phyloP scores from a whole-genome alignment of 257 asterid species.

The Plantago elongata region DNA sequence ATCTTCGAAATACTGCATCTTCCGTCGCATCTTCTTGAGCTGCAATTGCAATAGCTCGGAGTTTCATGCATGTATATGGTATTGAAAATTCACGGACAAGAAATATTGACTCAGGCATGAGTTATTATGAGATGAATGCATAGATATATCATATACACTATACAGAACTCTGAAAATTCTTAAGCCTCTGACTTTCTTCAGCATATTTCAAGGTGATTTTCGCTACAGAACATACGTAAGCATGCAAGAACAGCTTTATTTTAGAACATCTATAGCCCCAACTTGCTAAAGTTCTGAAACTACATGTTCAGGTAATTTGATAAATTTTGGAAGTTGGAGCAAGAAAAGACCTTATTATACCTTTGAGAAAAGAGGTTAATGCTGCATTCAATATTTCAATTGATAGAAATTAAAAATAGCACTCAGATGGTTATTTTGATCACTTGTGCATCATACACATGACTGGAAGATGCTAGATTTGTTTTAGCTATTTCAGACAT shows the following conservation, averaged over 20 bases:
- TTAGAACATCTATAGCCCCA: too few species aligned
- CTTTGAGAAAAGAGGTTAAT: too few species aligned
- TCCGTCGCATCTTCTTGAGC: slow-evolving; percentile 60
- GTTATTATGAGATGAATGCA: not conserved
- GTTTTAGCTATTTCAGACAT: not conserved
- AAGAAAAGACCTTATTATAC: not conserved
- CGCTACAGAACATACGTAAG: too few species aligned
- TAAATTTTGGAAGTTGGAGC: not conserved
- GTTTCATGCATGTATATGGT: not conserved
- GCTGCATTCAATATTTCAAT: not conserved
- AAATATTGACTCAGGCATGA: not conserved
- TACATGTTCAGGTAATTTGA: too few species aligned
- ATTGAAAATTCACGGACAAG: not conserved
- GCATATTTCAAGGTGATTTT: too few species aligned
- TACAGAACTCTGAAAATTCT: not conserved
- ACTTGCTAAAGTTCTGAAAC: too few species aligned
- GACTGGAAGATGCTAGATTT: too few species aligned
- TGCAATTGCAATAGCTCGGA: slow-evolving; percentile 9
- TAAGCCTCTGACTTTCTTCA: too few species aligned
- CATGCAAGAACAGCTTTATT: too few species aligned
- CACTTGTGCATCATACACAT: not conserved
- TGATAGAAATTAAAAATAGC: not conserved
- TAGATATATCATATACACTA: not conserved
- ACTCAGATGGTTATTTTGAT: not conserved
- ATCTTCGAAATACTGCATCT: slow-evolving; percentile 54